Evolutionary conservation across 306 rosid species (phyloP), one percentile per base, ranked within the genome.

Genomic region (Malus orientalis): DNA sequence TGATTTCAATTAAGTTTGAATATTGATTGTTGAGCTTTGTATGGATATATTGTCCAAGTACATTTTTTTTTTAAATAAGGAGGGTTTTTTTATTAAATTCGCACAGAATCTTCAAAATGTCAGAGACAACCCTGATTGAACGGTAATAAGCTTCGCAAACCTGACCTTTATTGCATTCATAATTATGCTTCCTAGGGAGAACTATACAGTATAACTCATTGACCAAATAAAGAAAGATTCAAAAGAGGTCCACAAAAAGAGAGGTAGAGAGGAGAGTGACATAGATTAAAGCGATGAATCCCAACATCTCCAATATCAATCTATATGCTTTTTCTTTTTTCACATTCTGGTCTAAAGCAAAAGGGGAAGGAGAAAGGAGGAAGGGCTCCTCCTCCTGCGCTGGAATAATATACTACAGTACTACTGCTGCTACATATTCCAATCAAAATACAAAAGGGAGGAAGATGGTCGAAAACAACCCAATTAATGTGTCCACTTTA

Each of bases 271-370:
- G 10, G 59, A 44, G 70, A 18, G 29, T 49, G 44, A 47, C 22
- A 70, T 29, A 69, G 83, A 89, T 81, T 22, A 75, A 71, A 79
- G 80, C 83, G 81, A 78, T 81, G 91, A 87, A 87, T 82, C 89
- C 87, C 87, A 87, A 82, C 91, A 81, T 70, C 81, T 77, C 87
- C 87, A 67, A 60, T 78, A 85, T 79, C 83, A 68, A 77, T 83
- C 58, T 32, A 47, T 33, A 60, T 75, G 55, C 81, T 63, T 84
- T 77, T 73, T 69, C 71, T 73, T 73, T 76, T 87, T 71, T 65
- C 83, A 79, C 75, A 53, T 61, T 80, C 67, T 4, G 68, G 70
- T 61, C 29, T 79, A 81, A 84, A 80, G 85, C 64, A 79, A 67
- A 45, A 80, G 70, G 80, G 25, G 16, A 49, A 15, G 55, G 55